Percentiles rank a stretch among this genome's conserved stretches.
Evolutionary conservation across 1,139 yeast species (phyloP).

Genomic region (Protomyces pachydermus): DNA sequence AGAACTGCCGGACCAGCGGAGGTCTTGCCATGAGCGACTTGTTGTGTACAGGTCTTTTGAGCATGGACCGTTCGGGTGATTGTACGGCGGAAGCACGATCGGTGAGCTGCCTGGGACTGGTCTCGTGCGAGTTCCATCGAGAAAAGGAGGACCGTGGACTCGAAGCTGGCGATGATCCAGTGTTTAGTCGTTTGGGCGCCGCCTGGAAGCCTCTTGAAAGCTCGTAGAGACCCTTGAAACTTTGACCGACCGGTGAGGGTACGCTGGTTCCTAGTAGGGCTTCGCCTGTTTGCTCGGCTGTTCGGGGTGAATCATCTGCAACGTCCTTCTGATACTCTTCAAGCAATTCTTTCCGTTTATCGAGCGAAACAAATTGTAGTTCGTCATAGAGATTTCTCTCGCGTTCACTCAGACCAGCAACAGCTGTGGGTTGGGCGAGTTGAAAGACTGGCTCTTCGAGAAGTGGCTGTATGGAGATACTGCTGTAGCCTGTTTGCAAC

Average conservation of each 20-base stretch:
- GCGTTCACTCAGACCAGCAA: not conserved
- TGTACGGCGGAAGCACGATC: not conserved
- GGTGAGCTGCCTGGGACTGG: not conserved
- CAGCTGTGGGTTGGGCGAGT: not conserved
- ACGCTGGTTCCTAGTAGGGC: constrained; percentile 18
- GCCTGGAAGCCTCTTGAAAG: not conserved
- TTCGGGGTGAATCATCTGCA: not conserved
- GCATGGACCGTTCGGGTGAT: not conserved
- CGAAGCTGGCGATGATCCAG: not conserved
- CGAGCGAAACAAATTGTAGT: constrained; percentile 3
- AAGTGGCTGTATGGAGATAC: constrained; percentile 57
- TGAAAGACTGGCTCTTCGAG: constrained; percentile 28
- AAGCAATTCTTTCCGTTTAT: not conserved
- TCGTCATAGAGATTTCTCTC: constrained; percentile 18
- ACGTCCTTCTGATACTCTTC: not conserved
- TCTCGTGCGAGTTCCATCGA: not conserved
- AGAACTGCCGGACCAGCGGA: not conserved
- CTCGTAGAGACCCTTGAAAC: constrained; percentile 10
- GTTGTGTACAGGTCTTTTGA: not conserved
- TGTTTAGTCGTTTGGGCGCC: not conserved
- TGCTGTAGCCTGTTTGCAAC: constrained; percentile 79
- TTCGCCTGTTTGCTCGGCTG: constrained; percentile 5
- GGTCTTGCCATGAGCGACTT: not conserved
- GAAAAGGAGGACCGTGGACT: not conserved
- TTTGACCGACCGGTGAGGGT: constrained; percentile 10